A percentile compares a stretch with the other conserved stretches of the same genome.
Evolutionary conservation across 148 eudicot genomes (phyloP).

Genomic region (Rhododendron ferrugineum): DNA sequence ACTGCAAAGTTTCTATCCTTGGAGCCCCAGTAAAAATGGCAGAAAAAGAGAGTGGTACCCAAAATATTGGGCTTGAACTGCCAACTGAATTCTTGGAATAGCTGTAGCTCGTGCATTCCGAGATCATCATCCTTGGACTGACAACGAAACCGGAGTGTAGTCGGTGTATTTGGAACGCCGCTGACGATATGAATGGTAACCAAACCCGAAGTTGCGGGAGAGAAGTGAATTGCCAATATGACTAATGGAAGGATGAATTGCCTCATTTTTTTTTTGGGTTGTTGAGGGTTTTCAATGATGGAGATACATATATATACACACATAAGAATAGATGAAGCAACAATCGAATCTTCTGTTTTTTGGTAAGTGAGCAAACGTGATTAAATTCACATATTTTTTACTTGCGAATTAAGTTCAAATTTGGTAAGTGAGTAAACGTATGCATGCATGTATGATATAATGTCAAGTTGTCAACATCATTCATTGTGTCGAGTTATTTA

Average conservation of each 20-base stretch:
- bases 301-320: neutral
- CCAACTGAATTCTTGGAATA: neutral
- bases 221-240: neutral
- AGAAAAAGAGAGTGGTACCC: neutral
- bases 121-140: neutral
- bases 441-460: too few species aligned
- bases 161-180: neutral
- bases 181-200: neutral
- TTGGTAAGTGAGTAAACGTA: too few species aligned
- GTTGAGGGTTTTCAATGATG: neutral
- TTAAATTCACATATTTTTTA: too few species aligned
- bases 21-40: neutral
- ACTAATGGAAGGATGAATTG: neutral
- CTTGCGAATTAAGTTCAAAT: too few species aligned
- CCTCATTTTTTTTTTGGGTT: neutral
- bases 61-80: neutral
- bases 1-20: neutral
- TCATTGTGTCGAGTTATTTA: too few species aligned
- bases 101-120: neutral
- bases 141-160: neutral
- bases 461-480: too few species aligned
- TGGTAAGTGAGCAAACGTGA: neutral
- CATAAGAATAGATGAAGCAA: neutral
- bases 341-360: neutral
- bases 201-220: neutral